Evolutionary conservation across 805 yeast genomes (phyloP), one percentile per base, ranked within the genome.

Genomic region (Komagataella ulmi): DNA sequence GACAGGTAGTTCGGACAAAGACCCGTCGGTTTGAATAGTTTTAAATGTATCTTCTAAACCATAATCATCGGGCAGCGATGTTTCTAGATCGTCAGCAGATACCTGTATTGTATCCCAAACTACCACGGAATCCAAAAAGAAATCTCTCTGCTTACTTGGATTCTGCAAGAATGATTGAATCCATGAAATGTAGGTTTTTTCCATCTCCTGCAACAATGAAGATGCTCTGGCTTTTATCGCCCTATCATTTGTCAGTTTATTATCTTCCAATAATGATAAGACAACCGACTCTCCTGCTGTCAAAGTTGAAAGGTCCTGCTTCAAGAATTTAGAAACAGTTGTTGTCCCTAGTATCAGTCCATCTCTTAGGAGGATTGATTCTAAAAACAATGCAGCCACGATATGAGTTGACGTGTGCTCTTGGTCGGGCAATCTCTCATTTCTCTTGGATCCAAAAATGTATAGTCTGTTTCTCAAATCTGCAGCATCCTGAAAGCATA

Each of bases 31-130:
- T 14, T 43, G 45, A 53, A 61, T 64, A 12, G 54, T 51, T 40
- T 51, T 52, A 36, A 60, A 57, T 10, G 49, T 48, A 40, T 66
- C 68, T 24, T 63, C 59, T 23, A 74, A 58, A 19, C 67, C 66
- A 54, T 64, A 69, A 3, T 61, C 58, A 5, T 63, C 56, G 43
- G 59, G 65, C 6, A 76, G 52, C 6, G 69, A 71, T 14, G 72
- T 56, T 61, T 88, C 97, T 44, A 81, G 70, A 4, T 70, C 65
- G 59, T 88, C 95, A 51, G 85, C 74, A 45, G 75, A 74, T 7
- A 85, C 93, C 60, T 91, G 97, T 36, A 87, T 67, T 1, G 88
- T 74, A 64, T 91, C 97, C 85, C 91, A 87, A 2, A 74, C 56
- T 48, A 75, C 59, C 52, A 80, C 60, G 59, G 75, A 69, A 59